A percentile compares a stretch with the other conserved stretches of the same genome.
These are phyloP conservation scores for Dipteronia dyeriana DNA, from an alignment of 345 rosid genomes.

Conservation along the genomic window DNA sequence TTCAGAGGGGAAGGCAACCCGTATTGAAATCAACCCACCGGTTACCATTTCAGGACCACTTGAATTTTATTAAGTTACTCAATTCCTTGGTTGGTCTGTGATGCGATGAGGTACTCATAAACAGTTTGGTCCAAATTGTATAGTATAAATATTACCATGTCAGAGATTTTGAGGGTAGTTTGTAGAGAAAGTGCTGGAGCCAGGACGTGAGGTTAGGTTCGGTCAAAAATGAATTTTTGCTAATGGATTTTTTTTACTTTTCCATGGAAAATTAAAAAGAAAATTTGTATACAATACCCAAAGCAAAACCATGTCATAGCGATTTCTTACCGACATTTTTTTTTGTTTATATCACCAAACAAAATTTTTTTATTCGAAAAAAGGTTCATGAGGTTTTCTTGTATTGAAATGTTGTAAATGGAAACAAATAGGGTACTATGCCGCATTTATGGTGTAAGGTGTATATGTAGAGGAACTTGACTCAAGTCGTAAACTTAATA, in stretches of 20 bases:
- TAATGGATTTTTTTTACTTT: background rate
- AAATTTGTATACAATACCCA: background rate
- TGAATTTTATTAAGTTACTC: constrained; percentile 51
- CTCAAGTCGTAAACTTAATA: too few species aligned
- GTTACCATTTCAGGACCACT: constrained; percentile 62
- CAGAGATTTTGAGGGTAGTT: constrained; percentile 31
- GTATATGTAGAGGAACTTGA: too few species aligned
- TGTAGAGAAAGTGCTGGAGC: too few species aligned
- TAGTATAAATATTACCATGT: constrained; percentile 2
- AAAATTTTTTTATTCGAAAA: too few species aligned
- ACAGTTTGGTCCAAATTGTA: background rate
- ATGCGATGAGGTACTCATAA: background rate
- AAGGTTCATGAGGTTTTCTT: too few species aligned
- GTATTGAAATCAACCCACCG: constrained; percentile 67
- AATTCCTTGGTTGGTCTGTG: background rate
- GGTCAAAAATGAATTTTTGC: background rate
- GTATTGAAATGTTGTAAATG: too few species aligned
- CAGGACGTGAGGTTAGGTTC: background rate
- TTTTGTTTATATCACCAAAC: too few species aligned
- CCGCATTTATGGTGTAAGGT: too few species aligned
- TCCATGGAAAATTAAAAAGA: background rate
- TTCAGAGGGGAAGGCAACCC: constrained; percentile 70
- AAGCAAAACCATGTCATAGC: background rate
- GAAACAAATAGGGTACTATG: too few species aligned
- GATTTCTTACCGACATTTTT: too few species aligned